Percentiles rank a stretch among this genome's conserved stretches.
These are phyloP conservation scores for Diophrys sp. DNA, from an alignment of 73 alveolate species.

Conservation along the genomic window DNA sequence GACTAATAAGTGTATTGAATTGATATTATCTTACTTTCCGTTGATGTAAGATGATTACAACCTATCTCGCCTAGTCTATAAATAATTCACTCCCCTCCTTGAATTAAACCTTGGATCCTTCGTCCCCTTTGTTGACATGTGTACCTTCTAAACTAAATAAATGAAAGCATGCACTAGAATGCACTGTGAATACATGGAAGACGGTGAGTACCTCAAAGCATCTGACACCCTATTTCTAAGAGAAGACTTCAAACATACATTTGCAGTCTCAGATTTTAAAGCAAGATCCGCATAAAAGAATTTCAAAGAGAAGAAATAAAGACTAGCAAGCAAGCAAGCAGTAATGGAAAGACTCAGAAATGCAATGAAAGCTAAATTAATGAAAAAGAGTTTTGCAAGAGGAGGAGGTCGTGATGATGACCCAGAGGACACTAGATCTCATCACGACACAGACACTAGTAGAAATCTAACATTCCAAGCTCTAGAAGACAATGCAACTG, in stretches of 20 bases:
- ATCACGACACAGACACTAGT: too few species aligned
- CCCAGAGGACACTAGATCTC: too few species aligned
- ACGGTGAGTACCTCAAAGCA: background rate
- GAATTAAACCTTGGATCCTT: background rate
- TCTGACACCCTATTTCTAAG: background rate
- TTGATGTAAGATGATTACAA: background rate
- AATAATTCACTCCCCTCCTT: background rate
- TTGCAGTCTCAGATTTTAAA: background rate
- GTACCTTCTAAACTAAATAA: background rate
- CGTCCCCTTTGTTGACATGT: background rate
- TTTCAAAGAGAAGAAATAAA: background rate
- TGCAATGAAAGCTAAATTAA: too few species aligned
- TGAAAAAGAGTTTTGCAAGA: too few species aligned
- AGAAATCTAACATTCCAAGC: too few species aligned
- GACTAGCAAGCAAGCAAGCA: too few species aligned
- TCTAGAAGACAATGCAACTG: too few species aligned
- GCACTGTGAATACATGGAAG: background rate
- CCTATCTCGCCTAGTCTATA: background rate
- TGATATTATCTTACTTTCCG: background rate
- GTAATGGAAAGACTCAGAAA: too few species aligned
- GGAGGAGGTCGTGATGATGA: too few species aligned
- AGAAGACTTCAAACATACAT: background rate
- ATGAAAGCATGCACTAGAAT: background rate
- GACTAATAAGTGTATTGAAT: background rate
- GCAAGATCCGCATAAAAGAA: background rate